These are phyloP conservation scores for Mycocalia duriaeana DNA, from an alignment of 1,284 basidiomycete species.

Conservation along the genomic window DNA sequence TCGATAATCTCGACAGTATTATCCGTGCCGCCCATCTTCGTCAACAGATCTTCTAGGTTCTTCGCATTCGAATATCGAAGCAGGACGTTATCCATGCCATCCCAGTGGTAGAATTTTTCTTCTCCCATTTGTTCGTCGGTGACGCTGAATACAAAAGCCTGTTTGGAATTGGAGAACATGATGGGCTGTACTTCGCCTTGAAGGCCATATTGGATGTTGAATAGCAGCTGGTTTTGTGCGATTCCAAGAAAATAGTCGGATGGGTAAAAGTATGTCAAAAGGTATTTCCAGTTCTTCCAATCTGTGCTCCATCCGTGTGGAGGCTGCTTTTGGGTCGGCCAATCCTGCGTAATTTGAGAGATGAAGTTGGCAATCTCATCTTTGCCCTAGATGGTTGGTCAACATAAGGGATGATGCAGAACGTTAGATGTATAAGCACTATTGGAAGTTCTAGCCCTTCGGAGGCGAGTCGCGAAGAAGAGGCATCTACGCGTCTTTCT, in stretches of 20 bases:
- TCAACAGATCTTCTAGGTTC: not conserved
- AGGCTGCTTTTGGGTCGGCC: slow-evolving; percentile 5
- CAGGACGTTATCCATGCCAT: not conserved
- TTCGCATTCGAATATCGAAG: not conserved
- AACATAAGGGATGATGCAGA: no score
- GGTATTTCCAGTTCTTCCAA: slow-evolving; percentile 27
- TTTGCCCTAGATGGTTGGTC: no score
- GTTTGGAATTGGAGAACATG: slow-evolving; percentile 21
- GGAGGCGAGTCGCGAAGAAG: no score
- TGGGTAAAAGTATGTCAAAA: slow-evolving; percentile 29
- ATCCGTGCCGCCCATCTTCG: not conserved
- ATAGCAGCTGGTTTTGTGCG: slow-evolving; percentile 31
- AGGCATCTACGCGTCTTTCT: no score
- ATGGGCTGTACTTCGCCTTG: slow-evolving; percentile 28
- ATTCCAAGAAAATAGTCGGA: slow-evolving; percentile 32
- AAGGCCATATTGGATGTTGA: slow-evolving; percentile 29
- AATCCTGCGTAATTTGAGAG: not conserved
- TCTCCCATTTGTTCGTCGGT: not conserved
- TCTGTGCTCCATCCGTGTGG: slow-evolving; percentile 28
- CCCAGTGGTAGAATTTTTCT: not conserved
- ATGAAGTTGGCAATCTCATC: no score
- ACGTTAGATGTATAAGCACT: no score
- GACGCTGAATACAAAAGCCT: slow-evolving; percentile 17
- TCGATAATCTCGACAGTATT: not conserved
- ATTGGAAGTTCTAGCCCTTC: no score